A percentile compares a stretch with the other conserved stretches of the same genome.
Conservation (phyloP, 2,329 filamentous ascomycete species). For the Celoporthe dispersa region DNA sequence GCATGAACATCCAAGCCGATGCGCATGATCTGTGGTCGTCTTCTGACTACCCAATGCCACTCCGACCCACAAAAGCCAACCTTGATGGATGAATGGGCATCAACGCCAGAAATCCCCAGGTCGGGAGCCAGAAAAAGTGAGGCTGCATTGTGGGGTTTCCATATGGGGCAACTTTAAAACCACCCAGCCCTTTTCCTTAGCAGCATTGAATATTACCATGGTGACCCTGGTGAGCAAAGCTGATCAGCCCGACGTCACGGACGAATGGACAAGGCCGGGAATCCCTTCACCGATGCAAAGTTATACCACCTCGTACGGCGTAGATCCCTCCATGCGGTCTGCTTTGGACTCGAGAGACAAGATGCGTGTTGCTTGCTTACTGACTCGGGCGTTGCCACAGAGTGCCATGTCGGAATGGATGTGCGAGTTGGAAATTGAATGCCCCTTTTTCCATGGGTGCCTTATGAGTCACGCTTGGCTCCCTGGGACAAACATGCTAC, state of each 20-base stretch:
- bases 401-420: background rate
- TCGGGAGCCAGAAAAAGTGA: conserved; percentile 13
- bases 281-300: background rate
- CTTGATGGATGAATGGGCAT: conserved; percentile 10
- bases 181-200: background rate
- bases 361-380: background rate
- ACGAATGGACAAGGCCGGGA: background rate
- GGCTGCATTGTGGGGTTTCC: conserved; percentile 21
- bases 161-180: background rate
- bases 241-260: background rate
- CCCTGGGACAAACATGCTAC: background rate
- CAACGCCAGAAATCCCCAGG: conserved; percentile 14
- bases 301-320: conserved; percentile 8
- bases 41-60: background rate
- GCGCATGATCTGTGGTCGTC: background rate
- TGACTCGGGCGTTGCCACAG: background rate
- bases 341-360: background rate
- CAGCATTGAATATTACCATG: conserved; percentile 7
- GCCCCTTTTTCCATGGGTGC: background rate
- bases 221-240: conserved; percentile 12
- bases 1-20: background rate
- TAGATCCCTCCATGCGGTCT: background rate
- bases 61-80: background rate
- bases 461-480: background rate
- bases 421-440: too few species aligned